phyloP scores from a whole-genome alignment of 73 alveolate genomes.

The Durusdinium trenchii region DNA sequence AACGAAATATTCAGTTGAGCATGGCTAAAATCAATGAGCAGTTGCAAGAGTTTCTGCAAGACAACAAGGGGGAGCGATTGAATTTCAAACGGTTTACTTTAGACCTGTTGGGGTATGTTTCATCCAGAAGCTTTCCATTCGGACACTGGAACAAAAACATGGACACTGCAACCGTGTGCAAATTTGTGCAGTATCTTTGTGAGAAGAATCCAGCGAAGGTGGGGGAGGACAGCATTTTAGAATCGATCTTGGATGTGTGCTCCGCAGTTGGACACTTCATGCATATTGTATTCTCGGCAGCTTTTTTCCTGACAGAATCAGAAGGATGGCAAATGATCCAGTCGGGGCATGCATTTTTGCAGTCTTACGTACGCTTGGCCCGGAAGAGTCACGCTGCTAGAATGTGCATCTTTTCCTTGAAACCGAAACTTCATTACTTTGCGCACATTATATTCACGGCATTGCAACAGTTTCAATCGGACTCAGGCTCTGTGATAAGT shows the following conservation, averaged over 20 bases:
- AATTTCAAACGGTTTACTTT: background rate
- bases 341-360: background rate
- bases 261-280: background rate
- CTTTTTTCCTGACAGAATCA: background rate
- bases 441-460: background rate
- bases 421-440: background rate
- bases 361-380: background rate
- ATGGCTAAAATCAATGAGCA: background rate
- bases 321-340: background rate
- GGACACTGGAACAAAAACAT: constrained; percentile 43
- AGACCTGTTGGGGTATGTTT: constrained; percentile 34
- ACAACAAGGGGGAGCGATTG: background rate
- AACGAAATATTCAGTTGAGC: background rate
- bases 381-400: background rate
- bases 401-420: background rate
- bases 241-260: background rate
- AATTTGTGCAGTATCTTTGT: background rate
- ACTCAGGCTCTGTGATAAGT: background rate
- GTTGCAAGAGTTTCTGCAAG: background rate
- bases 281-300: background rate
- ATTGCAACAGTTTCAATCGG: background rate
- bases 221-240: background rate
- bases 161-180: background rate
- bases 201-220: background rate
- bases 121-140: background rate